phyloP scores from a whole-genome alignment of 495 filamentous ascomycete genomes.

The Trichoderma virens region DNA sequence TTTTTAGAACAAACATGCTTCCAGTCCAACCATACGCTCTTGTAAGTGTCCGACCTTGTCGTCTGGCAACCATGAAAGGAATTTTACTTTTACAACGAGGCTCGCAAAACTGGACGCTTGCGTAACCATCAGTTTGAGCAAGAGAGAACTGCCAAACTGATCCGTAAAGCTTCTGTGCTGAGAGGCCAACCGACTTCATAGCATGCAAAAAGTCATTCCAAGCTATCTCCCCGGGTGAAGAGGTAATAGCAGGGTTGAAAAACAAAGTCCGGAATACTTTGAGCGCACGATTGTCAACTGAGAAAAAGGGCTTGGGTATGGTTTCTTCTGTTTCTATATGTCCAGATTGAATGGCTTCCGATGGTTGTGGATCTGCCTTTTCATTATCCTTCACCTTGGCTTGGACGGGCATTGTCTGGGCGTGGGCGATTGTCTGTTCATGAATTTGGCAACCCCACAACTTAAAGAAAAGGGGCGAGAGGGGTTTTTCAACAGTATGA shows the following conservation, averaged over 20 bases:
- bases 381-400: neutral
- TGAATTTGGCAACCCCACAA: neutral
- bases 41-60: neutral
- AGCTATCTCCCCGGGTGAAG: slow-evolving; percentile 34
- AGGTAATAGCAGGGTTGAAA: neutral
- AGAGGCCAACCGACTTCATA: slow-evolving; percentile 40
- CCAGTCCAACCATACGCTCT: neutral
- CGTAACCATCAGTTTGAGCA: neutral
- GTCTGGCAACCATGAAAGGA: neutral
- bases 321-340: neutral
- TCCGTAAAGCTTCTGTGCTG: slow-evolving; percentile 42
- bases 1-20: neutral
- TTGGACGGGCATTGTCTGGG: neutral
- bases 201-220: slow-evolving; percentile 48
- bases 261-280: neutral
- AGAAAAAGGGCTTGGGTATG: neutral
- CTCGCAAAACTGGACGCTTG: neutral
- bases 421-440: neutral
- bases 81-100: neutral
- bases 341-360: too few species aligned
- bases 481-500: neutral
- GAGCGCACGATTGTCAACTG: neutral
- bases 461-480: neutral
- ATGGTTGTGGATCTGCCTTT: neutral
- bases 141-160: slow-evolving; percentile 43